Conservation (phyloP, 352 stramenopile genomes). For the Pythium coloratum region DNA sequence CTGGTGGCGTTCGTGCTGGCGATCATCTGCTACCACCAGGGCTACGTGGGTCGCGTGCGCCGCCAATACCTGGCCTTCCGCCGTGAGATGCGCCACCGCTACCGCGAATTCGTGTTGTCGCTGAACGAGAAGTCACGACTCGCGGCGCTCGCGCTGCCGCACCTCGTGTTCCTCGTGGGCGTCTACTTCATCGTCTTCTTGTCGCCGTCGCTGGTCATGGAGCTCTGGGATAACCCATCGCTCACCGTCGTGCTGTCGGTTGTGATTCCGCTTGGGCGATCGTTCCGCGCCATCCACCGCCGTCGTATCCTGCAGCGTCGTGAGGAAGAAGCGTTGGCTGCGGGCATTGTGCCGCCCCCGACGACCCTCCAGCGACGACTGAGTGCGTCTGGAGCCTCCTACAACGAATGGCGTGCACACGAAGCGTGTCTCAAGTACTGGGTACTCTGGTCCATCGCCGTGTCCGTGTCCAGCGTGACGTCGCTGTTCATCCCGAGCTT, state of each 20-base stretch:
- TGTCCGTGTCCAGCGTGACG: conserved; percentile 46
- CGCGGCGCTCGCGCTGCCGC: conserved; percentile 61
- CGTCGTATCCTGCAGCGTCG: conserved; percentile 35
- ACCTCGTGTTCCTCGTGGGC: conserved; percentile 58
- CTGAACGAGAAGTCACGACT: conserved; percentile 69
- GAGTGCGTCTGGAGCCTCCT: neutral
- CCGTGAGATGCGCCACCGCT: conserved; percentile 51
- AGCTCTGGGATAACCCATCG: conserved; percentile 57
- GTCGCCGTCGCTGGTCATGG: conserved; percentile 42
- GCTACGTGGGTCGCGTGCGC: conserved; percentile 62
- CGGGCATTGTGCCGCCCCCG: neutral
- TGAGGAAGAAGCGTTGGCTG: conserved; percentile 11
- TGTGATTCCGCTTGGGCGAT: conserved; percentile 67
- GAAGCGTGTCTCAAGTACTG: conserved; percentile 86
- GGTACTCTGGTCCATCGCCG: conserved; percentile 72
- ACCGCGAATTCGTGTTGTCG: conserved; percentile 67
- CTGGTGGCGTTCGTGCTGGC: conserved; percentile 33
- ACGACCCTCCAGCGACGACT: neutral
- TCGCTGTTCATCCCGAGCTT: conserved; percentile 73
- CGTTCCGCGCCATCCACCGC: conserved; percentile 60
- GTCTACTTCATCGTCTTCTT: conserved; percentile 64
- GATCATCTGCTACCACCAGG: conserved; percentile 55
- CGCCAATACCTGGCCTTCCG: conserved; percentile 54
- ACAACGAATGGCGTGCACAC: conserved; percentile 63
- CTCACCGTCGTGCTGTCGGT: conserved; percentile 60